Evolutionary conservation across 805 yeast genomes (phyloP), one percentile per base, ranked within the genome.

Genomic region (Tetrapisispora iriomotensis): DNA sequence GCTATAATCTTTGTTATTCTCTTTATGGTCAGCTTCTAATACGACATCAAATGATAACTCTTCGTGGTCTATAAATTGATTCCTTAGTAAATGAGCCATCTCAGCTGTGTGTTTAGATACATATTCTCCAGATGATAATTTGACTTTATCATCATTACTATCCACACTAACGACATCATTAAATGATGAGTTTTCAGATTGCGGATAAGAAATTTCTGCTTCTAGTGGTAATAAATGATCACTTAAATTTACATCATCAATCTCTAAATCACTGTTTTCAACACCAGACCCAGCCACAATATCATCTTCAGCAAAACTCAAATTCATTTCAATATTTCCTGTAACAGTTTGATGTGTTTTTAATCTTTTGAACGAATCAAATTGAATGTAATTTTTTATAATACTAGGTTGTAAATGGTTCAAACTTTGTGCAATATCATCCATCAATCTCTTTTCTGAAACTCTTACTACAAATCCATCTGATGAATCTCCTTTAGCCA

Each of bases 61-160:
- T 7, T 46, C 44, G 9, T 41, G 32, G 22, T 44, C 51, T 14
- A 36, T 36, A 18, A 47, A 39, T 35, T 51, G 47, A 12, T 38
- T 41, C 36, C 53, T 51, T 36, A 57, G 34, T 6, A 46, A 37
- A 24, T 49, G 53, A 28, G 57, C 64, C 47, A 61, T 46, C 27
- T 54, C 46, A 20, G 50, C 52, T 14, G 52, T 53, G 19, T 54
- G 47, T 40, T 50, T 54, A 8, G 60, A 49, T 6, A 51, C 56
- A 8, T 47, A 30, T 34, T 53, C 59, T 8, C 52, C 56, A 7
- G 51, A 21, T 7, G 32, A 18, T 22, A 51, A 36, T 33, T 40
- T 42, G 9, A 47, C 41, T 24, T 49, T 48, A 23, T 50, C 45
- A 5, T 41, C 29, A 23, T 33, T 40, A 21, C 8, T 22, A 22